Percentiles rank a stretch among this genome's conserved stretches.
Conservation (phyloP, 345 rosid species). For the Conringia planisiliqua region DNA sequence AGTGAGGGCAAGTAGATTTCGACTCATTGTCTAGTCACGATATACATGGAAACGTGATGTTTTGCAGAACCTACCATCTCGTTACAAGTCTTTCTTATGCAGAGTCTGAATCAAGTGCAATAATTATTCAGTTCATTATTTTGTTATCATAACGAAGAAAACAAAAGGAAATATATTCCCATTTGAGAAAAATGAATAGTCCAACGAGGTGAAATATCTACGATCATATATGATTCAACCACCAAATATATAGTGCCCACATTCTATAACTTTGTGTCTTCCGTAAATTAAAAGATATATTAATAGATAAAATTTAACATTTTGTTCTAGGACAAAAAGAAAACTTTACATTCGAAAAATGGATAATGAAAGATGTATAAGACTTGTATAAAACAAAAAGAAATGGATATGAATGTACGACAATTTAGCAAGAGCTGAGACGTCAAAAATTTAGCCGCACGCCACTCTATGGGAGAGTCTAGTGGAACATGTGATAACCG, state of each 20-base stretch:
- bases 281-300: neutral
- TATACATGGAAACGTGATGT: conserved; percentile 21
- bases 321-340: neutral
- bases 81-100: too few species aligned
- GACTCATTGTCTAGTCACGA: conserved; percentile 30
- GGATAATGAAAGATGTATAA: neutral
- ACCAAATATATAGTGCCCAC: neutral
- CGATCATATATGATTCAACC: neutral
- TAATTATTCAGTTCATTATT: too few species aligned
- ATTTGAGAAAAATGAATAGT: neutral
- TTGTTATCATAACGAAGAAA: too few species aligned
- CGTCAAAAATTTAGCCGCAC: neutral
- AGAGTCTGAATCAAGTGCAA: too few species aligned
- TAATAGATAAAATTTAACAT: neutral
- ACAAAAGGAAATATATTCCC: neutral
- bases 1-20: neutral
- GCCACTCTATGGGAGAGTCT: neutral
- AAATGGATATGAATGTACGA: neutral
- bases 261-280: neutral
- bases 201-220: neutral
- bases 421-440: neutral
- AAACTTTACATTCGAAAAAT: neutral
- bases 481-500: neutral
- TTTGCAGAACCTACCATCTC: conserved; percentile 5
- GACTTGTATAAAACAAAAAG: neutral